phyloP scores from a whole-genome alignment of 495 filamentous ascomycete genomes.

The Paragyromitra xinjiangensis region DNA sequence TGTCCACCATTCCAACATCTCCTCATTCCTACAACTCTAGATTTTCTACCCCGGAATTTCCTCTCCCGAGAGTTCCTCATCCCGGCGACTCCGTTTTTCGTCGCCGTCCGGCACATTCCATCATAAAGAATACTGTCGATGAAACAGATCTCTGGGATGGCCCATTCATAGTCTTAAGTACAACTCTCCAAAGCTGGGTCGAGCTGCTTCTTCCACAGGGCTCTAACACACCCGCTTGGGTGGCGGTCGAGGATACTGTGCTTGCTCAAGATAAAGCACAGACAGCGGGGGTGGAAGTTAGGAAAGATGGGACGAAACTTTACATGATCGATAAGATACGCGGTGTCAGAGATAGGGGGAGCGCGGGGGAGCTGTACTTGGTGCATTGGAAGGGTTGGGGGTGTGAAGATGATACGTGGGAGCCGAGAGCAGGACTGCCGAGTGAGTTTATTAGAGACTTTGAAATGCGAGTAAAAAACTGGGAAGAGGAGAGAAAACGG shows the following conservation, averaged over 20 bases:
- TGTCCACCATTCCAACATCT: neutral
- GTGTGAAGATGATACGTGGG: constrained; percentile 55
- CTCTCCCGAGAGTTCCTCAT: neutral
- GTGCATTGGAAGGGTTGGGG: constrained; percentile 53
- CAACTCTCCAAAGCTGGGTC: constrained; percentile 15
- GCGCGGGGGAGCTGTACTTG: neutral
- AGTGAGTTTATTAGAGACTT: constrained; percentile 33
- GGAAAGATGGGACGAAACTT: neutral
- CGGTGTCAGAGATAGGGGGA: constrained; percentile 10
- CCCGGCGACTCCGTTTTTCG: constrained; percentile 49
- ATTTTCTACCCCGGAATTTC: neutral
- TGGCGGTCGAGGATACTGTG: neutral
- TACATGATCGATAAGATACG: constrained; percentile 37
- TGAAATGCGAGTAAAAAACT: constrained; percentile 15
- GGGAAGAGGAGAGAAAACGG: neutral
- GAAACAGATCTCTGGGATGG: constrained; percentile 48
- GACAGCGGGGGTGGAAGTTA: neutral
- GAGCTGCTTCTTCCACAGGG: constrained; percentile 27
- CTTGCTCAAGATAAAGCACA: neutral
- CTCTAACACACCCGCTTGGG: constrained; percentile 19
- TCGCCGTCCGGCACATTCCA: constrained; percentile 21
- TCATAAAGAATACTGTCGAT: constrained; percentile 32
- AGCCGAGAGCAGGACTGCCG: constrained; percentile 30
- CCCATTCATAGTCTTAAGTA: constrained; percentile 40
- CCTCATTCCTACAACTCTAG: neutral